Evolutionary conservation across 148 eudicot species (phyloP), one percentile per base, ranked within the genome.

Genomic region (Chenopodium formosanum): DNA sequence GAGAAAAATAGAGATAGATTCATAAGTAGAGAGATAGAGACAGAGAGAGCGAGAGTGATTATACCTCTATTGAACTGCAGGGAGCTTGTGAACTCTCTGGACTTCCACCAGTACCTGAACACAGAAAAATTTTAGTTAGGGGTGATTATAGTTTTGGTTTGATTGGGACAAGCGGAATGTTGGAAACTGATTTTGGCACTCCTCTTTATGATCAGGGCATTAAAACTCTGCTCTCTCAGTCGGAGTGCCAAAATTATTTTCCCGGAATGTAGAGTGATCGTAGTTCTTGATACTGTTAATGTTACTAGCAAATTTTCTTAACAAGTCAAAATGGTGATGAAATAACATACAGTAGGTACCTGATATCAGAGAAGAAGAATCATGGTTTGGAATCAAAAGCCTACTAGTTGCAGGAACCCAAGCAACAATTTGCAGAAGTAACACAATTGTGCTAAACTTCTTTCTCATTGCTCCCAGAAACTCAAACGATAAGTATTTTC

Each of bases 351-450:
- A 64, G 7, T 7, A 60, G 31, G 23, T 84, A 84, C 86, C 86
- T 80, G 72, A 23, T 70, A 60, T 65, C 25, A 81, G 78, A n/a
- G 78, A 58, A 32, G 74, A 72, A 80, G 74, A 76, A 80, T 63
- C 81, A 82, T 76, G 78, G 84, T 79, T 79, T 79, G 86, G 60
- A 37, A 87, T 80, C 37, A 91, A 77, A 82, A 72, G 84, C 83
- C 91, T 92, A 80, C 89, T 84, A 65, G 86, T 81, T 72, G 88
- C 89, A 82, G 90, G 83, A 80, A 84, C 83, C 89, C 89, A 89
- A 77, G 84, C 85, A 74, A 89, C 47, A 52, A 91, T 79, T 7
- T 89, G 93, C 83, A 91, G 20, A 63, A 83, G 60, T 53, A 85
- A 72, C 52, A 77, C 73, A 20, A 88, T 66, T 23, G 86, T 84